Conservation (phyloP, 805 yeast species). For the Wickerhamia fluorescens region DNA sequence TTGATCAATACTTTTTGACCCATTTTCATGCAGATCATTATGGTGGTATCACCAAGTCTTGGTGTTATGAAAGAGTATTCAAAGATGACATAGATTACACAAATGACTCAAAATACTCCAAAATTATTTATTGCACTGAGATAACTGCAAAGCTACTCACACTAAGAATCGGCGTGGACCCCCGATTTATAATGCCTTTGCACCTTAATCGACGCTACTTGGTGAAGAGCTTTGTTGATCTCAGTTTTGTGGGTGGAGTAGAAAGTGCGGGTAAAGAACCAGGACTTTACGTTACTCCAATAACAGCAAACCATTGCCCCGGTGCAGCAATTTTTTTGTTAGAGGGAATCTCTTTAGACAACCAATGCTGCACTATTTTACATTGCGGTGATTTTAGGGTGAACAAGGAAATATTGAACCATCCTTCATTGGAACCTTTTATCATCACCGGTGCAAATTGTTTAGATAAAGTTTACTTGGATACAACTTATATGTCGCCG, state of each 20-base stretch:
- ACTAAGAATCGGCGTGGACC: slow-evolving; percentile 48
- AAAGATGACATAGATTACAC: slow-evolving; percentile 19
- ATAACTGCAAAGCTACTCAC: slow-evolving; percentile 57
- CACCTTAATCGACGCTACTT: slow-evolving; percentile 36
- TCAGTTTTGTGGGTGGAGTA: slow-evolving; percentile 11
- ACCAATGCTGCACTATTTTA: slow-evolving; percentile 31
- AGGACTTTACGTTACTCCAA: slow-evolving; percentile 46
- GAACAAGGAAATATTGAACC: slow-evolving; percentile 40
- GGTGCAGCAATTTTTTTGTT: slow-evolving; percentile 83
- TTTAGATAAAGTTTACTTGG: slow-evolving; percentile 68
- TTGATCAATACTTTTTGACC: slow-evolving; percentile 53
- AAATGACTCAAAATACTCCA: slow-evolving; percentile 30
- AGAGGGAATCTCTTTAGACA: slow-evolving; percentile 32
- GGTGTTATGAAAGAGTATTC: slow-evolving; percentile 47
- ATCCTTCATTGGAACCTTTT: slow-evolving; percentile 22
- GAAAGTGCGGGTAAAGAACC: slow-evolving; percentile 11
- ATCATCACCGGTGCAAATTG: slow-evolving; percentile 4
- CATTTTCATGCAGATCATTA: slow-evolving; percentile 96
- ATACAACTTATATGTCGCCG: slow-evolving; percentile 84
- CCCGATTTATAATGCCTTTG: slow-evolving; percentile 36
- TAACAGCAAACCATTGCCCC: slow-evolving; percentile 95
- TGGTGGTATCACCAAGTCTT: slow-evolving; percentile 71
- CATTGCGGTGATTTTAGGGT: slow-evolving; percentile 96
- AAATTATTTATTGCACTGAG: slow-evolving; percentile 63
- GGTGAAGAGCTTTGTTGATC: slow-evolving; percentile 10